Base-by-base conservation (phyloP, 768 basidiomycete species). In the Xerocomellus chrysenteron region DNA sequence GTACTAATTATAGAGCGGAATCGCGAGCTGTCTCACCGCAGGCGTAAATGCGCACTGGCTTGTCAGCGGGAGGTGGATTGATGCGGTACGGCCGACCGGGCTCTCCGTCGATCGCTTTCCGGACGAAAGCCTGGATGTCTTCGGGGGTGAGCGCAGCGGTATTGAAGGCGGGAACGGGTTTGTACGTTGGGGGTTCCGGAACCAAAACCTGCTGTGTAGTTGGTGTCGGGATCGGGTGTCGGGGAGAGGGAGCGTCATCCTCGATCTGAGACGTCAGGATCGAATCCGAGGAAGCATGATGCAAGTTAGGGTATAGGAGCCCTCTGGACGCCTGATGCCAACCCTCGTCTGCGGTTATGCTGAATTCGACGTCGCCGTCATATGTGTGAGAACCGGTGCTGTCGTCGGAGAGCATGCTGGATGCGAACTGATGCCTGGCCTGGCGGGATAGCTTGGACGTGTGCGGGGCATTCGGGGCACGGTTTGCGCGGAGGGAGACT, bases 21-120 rank as follows among this genome's bases (percentile, higher is more conserved):
- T 26, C 4, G 41, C 24, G 49, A 53, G 24, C 5, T 37, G 28
- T 73, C 84, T 59, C 60, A 86, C 96, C 96, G 74, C 98, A 97
- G 1, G 97, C 95, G 61, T 96, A 99, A 13, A 99, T 78, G 54
- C 97, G 81, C 7, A 96, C 82, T 2, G 94, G 92, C 50, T 95
- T 78, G 54, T 82, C 87, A 9, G 71, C 74, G 0, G 94, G 92
- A 0, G 96, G 93, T n/a, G 79, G 74, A 64, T 92, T 95, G 68
- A 95, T 92, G 71, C 81, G 90, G 79, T 94, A 98, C 57, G 73
- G 73, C 55, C 91, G 77, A 61, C 77, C 76, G 5, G 79, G 64
- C 54, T 83, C 84, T 19, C 90, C 90, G 10, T 84, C 83, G 45
- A 98, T 89, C 2, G 90, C 92, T 33, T 78, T 81, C 48, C 79